Percentiles rank a stretch among this genome's conserved stretches.
phyloP scores from a whole-genome alignment of 495 filamentous ascomycete genomes.

The Bombardia bombarda region DNA sequence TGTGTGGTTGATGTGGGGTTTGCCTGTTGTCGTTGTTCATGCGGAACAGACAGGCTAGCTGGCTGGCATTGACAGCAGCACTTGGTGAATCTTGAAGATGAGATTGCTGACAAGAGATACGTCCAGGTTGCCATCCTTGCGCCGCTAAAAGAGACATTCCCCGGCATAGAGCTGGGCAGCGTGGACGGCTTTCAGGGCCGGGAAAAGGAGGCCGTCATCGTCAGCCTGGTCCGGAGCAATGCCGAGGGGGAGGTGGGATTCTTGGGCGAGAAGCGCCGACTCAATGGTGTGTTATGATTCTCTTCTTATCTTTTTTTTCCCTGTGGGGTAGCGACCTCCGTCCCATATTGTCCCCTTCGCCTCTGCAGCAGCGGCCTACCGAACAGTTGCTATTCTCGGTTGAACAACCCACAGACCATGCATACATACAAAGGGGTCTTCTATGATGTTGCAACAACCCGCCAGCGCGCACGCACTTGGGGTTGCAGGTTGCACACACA shows the following conservation, averaged over 20 bases:
- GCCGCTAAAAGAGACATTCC: slow-evolving; percentile 68
- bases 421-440: too few species aligned
- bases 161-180: slow-evolving; percentile 82
- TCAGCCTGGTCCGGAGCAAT: slow-evolving; percentile 89
- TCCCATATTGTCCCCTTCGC: too few species aligned
- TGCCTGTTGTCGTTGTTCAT: too few species aligned
- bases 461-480: not conserved
- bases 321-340: too few species aligned
- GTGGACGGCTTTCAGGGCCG: slow-evolving; percentile 96
- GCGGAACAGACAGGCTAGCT: too few species aligned
- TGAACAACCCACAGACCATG: too few species aligned
- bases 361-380: too few species aligned
- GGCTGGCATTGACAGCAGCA: not conserved
- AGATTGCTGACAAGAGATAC: too few species aligned
- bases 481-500: not conserved
- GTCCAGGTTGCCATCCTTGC: slow-evolving; percentile 65
- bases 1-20: too few species aligned
- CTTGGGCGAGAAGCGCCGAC: slow-evolving; percentile 79
- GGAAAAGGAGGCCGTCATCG: slow-evolving; percentile 92
- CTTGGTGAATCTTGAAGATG: not conserved
- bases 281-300: slow-evolving; percentile 63
- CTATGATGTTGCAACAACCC: too few species aligned
- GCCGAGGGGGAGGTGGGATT: slow-evolving; percentile 82
- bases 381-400: too few species aligned
- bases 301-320: slow-evolving; percentile 2